Evolutionary conservation across 2,329 filamentous ascomycete species (phyloP), one percentile per base, ranked within the genome.

Genomic region (Diaporthe citrichinensis): DNA sequence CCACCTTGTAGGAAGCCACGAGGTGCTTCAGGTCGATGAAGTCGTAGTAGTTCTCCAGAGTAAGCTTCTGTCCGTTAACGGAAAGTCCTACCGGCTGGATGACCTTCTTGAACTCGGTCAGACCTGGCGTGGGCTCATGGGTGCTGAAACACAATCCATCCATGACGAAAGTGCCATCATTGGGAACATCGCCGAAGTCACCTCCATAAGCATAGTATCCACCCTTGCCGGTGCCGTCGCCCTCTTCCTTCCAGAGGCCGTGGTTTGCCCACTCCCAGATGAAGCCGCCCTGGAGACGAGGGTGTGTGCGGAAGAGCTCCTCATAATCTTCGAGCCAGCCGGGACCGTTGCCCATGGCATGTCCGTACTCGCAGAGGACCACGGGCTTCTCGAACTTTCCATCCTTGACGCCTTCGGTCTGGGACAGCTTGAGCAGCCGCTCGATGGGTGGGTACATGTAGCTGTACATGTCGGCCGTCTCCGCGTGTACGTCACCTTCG

Each of bases 261-360:
- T 92, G 90, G 82, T 92, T 92, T 0, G 89, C 89, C 91, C 91
- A 93, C 79, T 92, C 91, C 91, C 91, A 93, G 78, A 93, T 89
- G 76, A 89, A 92, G 0, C 92, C 93, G 15, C 93, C 93, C 79
- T 94, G 92, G 0, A 94, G 86, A 2, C 88, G 87, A 0, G 88
- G 88, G 76, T 93, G 85, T 39, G 86, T 86, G 44, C 89, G 88
- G 84, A 94, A 95, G 0, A 88, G 87, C 55, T 91, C 86, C 67
- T 93, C 86, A 76, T 95, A 95, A 76, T 94, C 93, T 76, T 92
- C 88, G 15, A 95, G 86, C 46, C 89, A 90, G 1, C 93, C 93
- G 0, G 93, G 93, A 0, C 92, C 93, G 79, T 94, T 95, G 8
- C 93, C 93, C 93, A 95, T 94, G 1, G 93, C 92, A 79, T 91